These are phyloP conservation scores for Colletotrichum lini DNA, from an alignment of 2,329 filamentous ascomycete genomes.

Conservation along the genomic window DNA sequence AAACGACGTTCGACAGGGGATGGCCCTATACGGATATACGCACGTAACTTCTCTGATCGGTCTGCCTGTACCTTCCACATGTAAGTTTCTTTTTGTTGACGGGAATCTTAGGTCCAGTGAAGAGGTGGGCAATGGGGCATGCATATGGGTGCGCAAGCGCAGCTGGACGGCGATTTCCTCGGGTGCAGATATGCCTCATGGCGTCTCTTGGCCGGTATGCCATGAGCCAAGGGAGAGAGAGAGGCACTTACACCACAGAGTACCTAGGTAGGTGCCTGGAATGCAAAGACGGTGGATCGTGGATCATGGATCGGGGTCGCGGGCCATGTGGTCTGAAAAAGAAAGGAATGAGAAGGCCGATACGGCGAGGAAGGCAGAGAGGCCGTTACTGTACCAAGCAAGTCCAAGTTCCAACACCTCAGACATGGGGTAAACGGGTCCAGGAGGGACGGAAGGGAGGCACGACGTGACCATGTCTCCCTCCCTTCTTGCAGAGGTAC, in stretches of 20 bases:
- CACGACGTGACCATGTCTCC: background rate
- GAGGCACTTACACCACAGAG: background rate
- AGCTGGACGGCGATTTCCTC: background rate
- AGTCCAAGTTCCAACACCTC: background rate
- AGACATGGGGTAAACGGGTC: conserved; percentile 19
- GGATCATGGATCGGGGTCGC: too few species aligned
- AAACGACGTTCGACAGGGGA: conserved; percentile 23
- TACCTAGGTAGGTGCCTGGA: too few species aligned
- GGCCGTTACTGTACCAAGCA: background rate
- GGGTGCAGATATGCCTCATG: conserved; percentile 11
- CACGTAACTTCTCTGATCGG: conserved; percentile 23
- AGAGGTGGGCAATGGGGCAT: background rate
- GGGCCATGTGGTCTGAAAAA: conserved; percentile 8
- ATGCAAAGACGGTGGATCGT: conserved; percentile 8
- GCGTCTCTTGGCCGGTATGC: background rate
- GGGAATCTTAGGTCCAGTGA: background rate
- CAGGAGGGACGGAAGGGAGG: background rate
- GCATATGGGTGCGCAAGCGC: background rate
- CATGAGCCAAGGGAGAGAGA: background rate
- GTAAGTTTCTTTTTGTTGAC: conserved; percentile 1
- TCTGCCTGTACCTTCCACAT: conserved; percentile 10
- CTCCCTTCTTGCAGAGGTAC: too few species aligned
- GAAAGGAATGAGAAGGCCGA: background rate
- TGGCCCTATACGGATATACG: conserved; percentile 25
- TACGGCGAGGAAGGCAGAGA: background rate